These are phyloP conservation scores for Podaxis pistillaris DNA, from an alignment of 768 basidiomycete species.

Conservation along the genomic window DNA sequence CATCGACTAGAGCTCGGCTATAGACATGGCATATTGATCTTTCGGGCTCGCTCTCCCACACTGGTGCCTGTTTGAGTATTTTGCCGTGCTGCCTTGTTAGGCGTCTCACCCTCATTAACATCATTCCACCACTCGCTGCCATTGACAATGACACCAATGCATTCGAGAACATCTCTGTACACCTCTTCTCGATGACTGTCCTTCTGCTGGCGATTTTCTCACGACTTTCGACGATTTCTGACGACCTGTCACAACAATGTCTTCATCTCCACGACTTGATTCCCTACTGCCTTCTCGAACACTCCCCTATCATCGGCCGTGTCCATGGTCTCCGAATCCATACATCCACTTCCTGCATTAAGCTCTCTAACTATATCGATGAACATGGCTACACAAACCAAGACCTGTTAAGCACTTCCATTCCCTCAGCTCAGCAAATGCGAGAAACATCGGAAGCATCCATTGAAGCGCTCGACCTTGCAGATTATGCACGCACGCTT, in stretches of 20 bases:
- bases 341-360: conserved; percentile 37
- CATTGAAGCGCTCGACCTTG: conserved; percentile 70
- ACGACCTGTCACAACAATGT: conserved; percentile 11
- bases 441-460: conserved; percentile 62
- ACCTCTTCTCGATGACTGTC: conserved; percentile 6
- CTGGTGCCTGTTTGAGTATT: not conserved
- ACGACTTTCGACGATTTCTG: conserved; percentile 8
- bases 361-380: conserved; percentile 11
- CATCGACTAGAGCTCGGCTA: not conserved
- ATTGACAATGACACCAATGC: not conserved
- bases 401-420: conserved; percentile 17
- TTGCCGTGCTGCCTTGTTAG: not conserved
- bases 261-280: conserved; percentile 1
- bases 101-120: conserved; percentile 5
- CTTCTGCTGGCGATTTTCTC: not conserved
- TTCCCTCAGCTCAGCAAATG: conserved; percentile 21
- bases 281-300: conserved; percentile 2
- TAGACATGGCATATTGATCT: not conserved
- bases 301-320: not conserved
- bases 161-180: not conserved
- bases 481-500: conserved; percentile 62
- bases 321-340: conserved; percentile 67
- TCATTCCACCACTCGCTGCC: not conserved
- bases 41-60: conserved; percentile 4
- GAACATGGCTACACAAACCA: not conserved